Evolutionary conservation across 2,329 filamentous ascomycete species (phyloP).

Genomic region (Parasarocladium wereldwijsianum): DNA sequence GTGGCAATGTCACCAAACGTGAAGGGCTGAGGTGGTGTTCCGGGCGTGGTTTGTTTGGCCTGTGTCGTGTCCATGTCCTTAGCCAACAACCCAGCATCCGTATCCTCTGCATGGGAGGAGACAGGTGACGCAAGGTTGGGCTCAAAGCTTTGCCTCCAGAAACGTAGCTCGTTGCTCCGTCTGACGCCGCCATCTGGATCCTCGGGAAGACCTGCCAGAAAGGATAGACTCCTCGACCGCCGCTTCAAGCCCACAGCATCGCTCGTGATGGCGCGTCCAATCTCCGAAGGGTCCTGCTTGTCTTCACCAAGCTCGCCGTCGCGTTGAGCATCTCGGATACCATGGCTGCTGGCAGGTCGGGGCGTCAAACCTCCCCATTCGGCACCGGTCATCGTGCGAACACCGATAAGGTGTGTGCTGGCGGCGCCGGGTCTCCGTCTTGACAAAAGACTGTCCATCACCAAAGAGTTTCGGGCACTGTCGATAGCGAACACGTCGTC

Average conservation of each 20-base stretch:
- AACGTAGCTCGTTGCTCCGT: constrained; percentile 48
- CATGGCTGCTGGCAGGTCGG: constrained; percentile 45
- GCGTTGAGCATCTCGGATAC: constrained; percentile 24
- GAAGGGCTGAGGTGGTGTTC: constrained; percentile 34
- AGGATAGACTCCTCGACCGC: constrained; percentile 44
- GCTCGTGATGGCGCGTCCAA: constrained; percentile 48
- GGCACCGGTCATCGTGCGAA: constrained; percentile 15
- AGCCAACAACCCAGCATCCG: constrained; percentile 9
- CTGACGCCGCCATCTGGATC: constrained; percentile 24
- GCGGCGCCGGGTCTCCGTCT: constrained; percentile 14
- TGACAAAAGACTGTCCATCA: constrained; percentile 24
- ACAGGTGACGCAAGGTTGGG: constrained; percentile 34
- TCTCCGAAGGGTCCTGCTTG: constrained; percentile 33
- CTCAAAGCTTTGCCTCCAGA: constrained; percentile 48
- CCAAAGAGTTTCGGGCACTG: constrained; percentile 37
- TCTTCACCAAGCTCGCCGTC: constrained; percentile 18
- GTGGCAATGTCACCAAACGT: constrained; percentile 33
- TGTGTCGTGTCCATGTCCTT: constrained; percentile 19
- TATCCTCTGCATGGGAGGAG: constrained; percentile 26
- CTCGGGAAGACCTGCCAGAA: constrained; percentile 27
- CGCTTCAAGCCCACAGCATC: constrained; percentile 33
- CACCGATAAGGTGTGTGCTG: constrained; percentile 9
- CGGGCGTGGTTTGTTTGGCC: constrained; percentile 17
- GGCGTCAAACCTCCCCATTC: constrained; percentile 42
- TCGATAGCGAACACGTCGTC: constrained; percentile 39